Conservation (phyloP, 176 grass and related monocot genomes). For the Avena atlantica region DNA sequence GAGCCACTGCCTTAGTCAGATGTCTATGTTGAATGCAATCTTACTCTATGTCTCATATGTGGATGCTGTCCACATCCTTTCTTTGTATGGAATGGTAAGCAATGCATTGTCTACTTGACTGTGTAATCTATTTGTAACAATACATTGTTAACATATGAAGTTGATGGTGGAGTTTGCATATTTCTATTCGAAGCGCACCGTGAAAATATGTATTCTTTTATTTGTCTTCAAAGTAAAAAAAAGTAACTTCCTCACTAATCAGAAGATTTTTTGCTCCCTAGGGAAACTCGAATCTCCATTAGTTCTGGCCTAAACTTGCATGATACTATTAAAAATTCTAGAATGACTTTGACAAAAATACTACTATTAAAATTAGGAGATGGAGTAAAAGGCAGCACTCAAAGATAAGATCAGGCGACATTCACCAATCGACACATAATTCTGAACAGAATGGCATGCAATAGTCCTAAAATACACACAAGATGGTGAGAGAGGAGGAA, state of each 20-base stretch:
- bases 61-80: conserved; percentile 89
- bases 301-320: background rate
- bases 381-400: too few species aligned
- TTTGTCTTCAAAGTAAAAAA: background rate
- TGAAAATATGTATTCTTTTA: background rate
- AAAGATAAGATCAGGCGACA: too few species aligned
- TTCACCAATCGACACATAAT: too few species aligned
- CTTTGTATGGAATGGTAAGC: conserved; percentile 92
- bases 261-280: background rate
- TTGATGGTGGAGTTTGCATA: background rate
- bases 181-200: background rate
- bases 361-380: too few species aligned
- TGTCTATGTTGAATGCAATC: conserved; percentile 74
- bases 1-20: conserved; percentile 78
- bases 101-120: background rate
- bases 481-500: too few species aligned
- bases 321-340: background rate
- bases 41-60: conserved; percentile 75
- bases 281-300: conserved; percentile 1
- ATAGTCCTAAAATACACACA: too few species aligned
- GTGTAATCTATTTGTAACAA: conserved; percentile 23
- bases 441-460: too few species aligned
- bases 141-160: conserved; percentile 15
- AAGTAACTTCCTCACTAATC: conserved; percentile 1
- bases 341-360: background rate